These are phyloP conservation scores for Candida parachauliodes DNA, from an alignment of 805 yeast species.

Conservation along the genomic window DNA sequence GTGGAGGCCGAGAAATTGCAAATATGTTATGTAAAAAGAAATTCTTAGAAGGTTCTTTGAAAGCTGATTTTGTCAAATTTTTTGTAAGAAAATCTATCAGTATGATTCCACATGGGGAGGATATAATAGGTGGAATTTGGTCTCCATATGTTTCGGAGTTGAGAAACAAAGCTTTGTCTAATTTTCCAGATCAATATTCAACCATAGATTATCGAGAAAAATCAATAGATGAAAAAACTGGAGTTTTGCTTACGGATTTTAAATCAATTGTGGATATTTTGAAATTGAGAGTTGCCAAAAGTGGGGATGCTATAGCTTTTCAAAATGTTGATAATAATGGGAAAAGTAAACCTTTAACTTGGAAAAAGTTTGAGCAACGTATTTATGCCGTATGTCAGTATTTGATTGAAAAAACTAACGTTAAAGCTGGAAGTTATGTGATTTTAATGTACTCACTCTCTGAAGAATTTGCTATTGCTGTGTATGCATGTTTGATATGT, in stretches of 20 bases:
- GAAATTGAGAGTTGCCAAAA: conserved; percentile 70
- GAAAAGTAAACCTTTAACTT: conserved; percentile 42
- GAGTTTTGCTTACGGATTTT: conserved; percentile 71
- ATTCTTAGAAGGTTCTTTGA: conserved; percentile 73
- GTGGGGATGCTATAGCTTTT: conserved; percentile 79
- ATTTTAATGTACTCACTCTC: conserved; percentile 81
- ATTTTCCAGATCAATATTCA: conserved; percentile 71
- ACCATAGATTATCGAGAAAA: conserved; percentile 74
- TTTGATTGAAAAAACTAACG: conserved; percentile 60
- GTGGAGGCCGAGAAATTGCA: conserved; percentile 90
- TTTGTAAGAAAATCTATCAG: conserved; percentile 61
- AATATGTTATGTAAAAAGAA: conserved; percentile 78
- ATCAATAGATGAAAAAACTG: conserved; percentile 76
- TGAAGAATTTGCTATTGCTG: conserved; percentile 79
- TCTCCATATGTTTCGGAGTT: conserved; percentile 67
- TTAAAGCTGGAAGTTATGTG: conserved; percentile 69
- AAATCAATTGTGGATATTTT: conserved; percentile 66
- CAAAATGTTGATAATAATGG: conserved; percentile 37
- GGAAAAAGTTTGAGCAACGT: conserved; percentile 79
- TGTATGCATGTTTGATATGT: conserved; percentile 80
- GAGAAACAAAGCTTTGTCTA: conserved; percentile 57
- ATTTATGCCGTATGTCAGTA: conserved; percentile 73
- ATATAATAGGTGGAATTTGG: conserved; percentile 81
- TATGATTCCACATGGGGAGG: conserved; percentile 70
- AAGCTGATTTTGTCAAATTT: conserved; percentile 80